Evolutionary conservation across 352 stramenopile genomes (phyloP).

Genomic region (Phytophthora podocarpi): DNA sequence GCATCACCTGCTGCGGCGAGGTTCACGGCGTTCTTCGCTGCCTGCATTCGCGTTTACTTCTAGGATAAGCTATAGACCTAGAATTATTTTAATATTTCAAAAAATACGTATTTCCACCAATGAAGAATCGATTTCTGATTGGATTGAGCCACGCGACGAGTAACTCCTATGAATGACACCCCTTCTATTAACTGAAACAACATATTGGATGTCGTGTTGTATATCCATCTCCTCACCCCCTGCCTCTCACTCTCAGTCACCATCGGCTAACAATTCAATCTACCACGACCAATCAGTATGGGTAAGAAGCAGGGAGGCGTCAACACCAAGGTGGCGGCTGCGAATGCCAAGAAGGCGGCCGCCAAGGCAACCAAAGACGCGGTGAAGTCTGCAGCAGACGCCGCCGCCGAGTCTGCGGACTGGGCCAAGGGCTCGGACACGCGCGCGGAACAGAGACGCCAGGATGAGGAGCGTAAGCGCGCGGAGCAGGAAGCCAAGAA

Average conservation of each 20-base stretch:
- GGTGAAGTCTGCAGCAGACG: constrained; percentile 47
- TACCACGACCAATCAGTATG: constrained; percentile 34
- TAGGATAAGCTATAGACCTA: too few relatives aligned
- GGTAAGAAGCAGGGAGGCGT: constrained; percentile 55
- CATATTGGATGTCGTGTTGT: background rate
- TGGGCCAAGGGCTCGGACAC: constrained; percentile 64
- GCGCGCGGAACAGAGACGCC: constrained; percentile 44
- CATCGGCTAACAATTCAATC: constrained; percentile 7
- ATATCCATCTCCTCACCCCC: background rate
- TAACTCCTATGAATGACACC: constrained; percentile 2
- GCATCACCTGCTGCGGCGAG: constrained; percentile 28
- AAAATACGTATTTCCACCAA: constrained; percentile 2
- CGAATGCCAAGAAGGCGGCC: constrained; percentile 71
- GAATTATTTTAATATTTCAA: too few relatives aligned
- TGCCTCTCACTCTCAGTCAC: background rate
- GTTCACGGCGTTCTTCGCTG: constrained; percentile 14
- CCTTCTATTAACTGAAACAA: background rate
- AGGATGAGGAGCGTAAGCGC: constrained; percentile 70
- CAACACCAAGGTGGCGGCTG: constrained; percentile 81
- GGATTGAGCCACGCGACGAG: constrained; percentile 12
- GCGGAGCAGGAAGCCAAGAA: constrained; percentile 69
- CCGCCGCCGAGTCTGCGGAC: constrained; percentile 51
- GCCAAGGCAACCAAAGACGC: constrained; percentile 62
- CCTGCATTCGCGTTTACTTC: too few relatives aligned
- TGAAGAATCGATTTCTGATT: constrained; percentile 10